Evolutionary conservation across 1,139 yeast genomes (phyloP), one percentile per base, ranked within the genome.

Genomic region (Taphrina flavorubra): DNA sequence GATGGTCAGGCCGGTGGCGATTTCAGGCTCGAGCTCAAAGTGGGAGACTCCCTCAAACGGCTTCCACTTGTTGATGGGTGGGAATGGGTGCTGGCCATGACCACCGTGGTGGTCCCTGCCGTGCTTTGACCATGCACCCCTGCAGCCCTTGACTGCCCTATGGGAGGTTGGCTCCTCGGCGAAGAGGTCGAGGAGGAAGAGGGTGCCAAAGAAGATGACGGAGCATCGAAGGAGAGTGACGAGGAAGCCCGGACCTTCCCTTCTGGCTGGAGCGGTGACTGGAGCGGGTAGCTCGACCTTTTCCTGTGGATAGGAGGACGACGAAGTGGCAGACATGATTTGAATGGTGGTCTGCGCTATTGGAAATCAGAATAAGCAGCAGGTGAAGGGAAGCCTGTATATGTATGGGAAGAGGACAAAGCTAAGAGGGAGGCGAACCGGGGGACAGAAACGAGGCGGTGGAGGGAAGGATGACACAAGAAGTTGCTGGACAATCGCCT

Each of bases 211-310:
- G 42, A 58, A 58, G 39, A 58, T 25, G 62, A 46, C 42, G 20
- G 34, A 31, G 39, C 42, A 25, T 44, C 62, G n/a, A 14, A 58
- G 39, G 37, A 58, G 47, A 13, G 42, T 31, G 20, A 42, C 34
- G 51, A 58, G 42, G 39, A 44, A 42, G 25, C 62, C 62, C 7
- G 62, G 62, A 16, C 62, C 62, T 25, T 44, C 10, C 11, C 46
- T 14, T 44, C 51, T 25, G 16, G 53, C 62, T 10, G 51, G 62
- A 7, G 62, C 62, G 18, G 51, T 58, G 25, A 44, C 62, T 20
- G 62, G 62, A 11, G 62, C 62, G 25, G 62, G 62, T 36, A 58
- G 42, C 53, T 58, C 62, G 51, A 36, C 62, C 62, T 58, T 58
- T 58, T 58, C 62, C 62, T 58, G 62, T 58, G 62, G 62, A 36